Evolutionary conservation across 2,329 filamentous ascomycete genomes (phyloP), one percentile per base, ranked within the genome.

Genomic region (Phaeosphaeriaceae sp.): DNA sequence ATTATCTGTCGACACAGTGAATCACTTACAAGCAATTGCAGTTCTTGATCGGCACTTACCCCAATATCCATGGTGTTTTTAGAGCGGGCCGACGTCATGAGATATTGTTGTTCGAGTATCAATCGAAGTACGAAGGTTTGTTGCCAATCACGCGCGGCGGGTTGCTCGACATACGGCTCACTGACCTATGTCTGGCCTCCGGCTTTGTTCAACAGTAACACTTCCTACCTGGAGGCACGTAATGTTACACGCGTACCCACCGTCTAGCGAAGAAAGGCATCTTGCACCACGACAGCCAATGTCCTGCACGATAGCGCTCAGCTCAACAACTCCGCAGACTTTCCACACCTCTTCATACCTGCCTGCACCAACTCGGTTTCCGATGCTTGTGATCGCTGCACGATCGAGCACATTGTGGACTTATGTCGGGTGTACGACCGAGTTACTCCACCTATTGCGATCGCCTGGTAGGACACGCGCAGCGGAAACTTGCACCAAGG

Each of bases 21-120:
- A 13, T 36, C 11, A 36, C 11, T 3, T 13, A 36, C 11, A 3
- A 13, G 31, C 31, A 44, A n/a, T 21, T 44, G 36, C 7, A 9
- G 5, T 20, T 20, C n/a, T 20, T 19, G 19, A 19, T 20, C 11
- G 41, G 3, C 10, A 19, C 45, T 47, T 25, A 13, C 4, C 9
- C 45, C 10, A 13, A n/a, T n/a, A 7, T 15, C 19, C 10, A 44
- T 20, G 53, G 57, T 60, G 51, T 47, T 48, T 57, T 51, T 53
- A 52, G 61, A 48, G 41, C 50, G 55, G 59, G 49, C 55, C 52
- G 60, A 56, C 40, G 41, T 20, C 10, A 50, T 58, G 56, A 53
- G 53, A 58, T 50, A 36, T 19, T 56, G 17, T 41, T 55, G 53
- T 46, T 51, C 33, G 50, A 50, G 50, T 44, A 49, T 27, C 48